Evolutionary conservation across 331 rosid genomes (phyloP).

Genomic region (Telfairia occidentalis): DNA sequence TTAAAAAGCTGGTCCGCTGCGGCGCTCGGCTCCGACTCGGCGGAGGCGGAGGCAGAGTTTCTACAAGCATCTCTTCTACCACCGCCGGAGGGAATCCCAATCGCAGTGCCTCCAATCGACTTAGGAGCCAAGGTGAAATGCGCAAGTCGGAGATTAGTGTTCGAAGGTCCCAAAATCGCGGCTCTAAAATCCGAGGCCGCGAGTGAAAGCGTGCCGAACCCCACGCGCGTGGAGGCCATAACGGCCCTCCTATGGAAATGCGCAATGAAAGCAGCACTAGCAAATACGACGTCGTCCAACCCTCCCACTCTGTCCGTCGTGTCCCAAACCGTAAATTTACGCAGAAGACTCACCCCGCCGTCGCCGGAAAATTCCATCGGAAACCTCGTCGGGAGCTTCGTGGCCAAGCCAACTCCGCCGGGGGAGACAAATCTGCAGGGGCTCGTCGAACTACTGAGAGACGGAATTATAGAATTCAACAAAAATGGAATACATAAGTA

Average conservation of each 20-base stretch:
- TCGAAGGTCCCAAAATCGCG: not conserved
- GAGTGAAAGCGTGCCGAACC: not conserved
- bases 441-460: not conserved
- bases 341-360: conserved; percentile 11
- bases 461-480: not conserved
- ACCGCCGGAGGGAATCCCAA: conserved; percentile 5
- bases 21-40: not conserved
- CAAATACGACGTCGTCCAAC: not conserved
- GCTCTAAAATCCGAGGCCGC: not conserved
- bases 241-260: conserved; percentile 7
- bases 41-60: not conserved
- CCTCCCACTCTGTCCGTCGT: not conserved
- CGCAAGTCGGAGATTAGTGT: not conserved
- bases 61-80: not conserved
- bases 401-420: not conserved
- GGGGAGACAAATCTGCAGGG: not conserved
- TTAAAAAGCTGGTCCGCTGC: not conserved
- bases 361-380: conserved; percentile 11
- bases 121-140: not conserved
- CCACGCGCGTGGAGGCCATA: conserved; percentile 7
- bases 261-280: not conserved
- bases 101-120: not conserved
- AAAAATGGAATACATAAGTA: not conserved
- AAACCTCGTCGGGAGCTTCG: conserved; percentile 7
- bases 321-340: conserved; percentile 16